Evolutionary conservation across 345 rosid species (phyloP).

Genomic region (Odontarrhena argentea): DNA sequence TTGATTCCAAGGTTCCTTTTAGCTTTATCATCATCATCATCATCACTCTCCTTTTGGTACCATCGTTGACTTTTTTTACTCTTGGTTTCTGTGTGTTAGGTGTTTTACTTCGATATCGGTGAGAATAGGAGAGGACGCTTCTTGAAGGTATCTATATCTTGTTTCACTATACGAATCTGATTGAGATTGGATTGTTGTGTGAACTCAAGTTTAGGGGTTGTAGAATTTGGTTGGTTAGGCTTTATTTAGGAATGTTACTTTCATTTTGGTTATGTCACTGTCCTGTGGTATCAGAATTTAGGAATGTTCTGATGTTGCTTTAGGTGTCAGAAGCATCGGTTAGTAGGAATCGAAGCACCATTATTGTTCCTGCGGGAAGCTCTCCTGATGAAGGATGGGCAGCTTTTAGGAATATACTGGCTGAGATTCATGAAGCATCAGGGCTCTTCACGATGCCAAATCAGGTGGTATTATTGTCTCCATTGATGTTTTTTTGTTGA

Average conservation of each 20-base stretch:
- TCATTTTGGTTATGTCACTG: constrained; percentile 2
- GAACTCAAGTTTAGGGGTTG: neutral
- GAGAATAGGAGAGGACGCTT: constrained; percentile 96
- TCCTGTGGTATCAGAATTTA: neutral
- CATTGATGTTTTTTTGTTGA: neutral
- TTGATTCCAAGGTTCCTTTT: constrained; percentile 75
- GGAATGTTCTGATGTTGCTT: constrained; percentile 25
- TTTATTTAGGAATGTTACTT: constrained; percentile 1
- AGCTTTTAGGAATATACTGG: constrained; percentile 89
- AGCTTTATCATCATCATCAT: neutral
- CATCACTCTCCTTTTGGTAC: constrained; percentile 3
- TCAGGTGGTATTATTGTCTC: constrained; percentile 54
- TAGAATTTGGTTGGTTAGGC: neutral
- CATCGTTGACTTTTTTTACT: constrained; percentile 32
- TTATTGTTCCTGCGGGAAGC: constrained; percentile 93
- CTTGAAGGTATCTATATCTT: constrained; percentile 61
- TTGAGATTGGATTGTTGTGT: constrained; percentile 15
- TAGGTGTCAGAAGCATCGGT: constrained; percentile 98
- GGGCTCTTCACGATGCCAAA: constrained; percentile 66
- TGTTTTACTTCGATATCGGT: constrained; percentile 95
- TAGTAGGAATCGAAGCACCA: constrained; percentile 92
- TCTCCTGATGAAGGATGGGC: constrained; percentile 95
- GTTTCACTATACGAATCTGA: neutral
- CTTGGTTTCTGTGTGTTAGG: constrained; percentile 43
- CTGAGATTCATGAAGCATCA: constrained; percentile 86